Evolutionary conservation across 2,329 filamentous ascomycete genomes (phyloP), one percentile per base, ranked within the genome.

Genomic region (Dactylellina parvicollis): DNA sequence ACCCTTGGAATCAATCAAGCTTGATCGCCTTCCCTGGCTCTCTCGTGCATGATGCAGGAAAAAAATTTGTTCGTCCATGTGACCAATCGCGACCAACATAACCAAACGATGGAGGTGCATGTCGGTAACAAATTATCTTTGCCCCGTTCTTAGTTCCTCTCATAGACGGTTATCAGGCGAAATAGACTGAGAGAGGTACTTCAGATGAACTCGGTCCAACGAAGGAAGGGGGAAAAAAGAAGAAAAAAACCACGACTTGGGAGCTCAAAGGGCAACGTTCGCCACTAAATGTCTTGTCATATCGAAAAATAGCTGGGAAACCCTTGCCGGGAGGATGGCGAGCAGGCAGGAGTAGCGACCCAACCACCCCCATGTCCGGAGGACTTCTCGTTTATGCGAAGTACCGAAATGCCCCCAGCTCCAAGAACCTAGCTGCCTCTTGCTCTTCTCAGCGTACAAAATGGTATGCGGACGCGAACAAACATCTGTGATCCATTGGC

Each of bases 71-170:
- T 44, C 38, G 67, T 72, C 67, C 67, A 72, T 72, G 67, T 72
- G 67, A 72, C 59, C 67, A 72, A 72, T 72, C 67, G 67, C 67
- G 34, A 54, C 67, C 59, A 72, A 64, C 44, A 65, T 64, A 44
- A 62, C 22, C 22, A 36, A 46, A 55, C 47, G 46, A 36, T 52
- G 12, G 34, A 40, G 42, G 36, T 72, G 50, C 66, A 65, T 62
- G 44, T 57, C 55, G 55, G 40, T 56, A 54, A 71, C 46, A 28
- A 47, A 44, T 16, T 8, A 26, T 28, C 10, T 36, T 42, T 22
- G 16, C 9, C 2, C 46, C 50, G 28, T 16, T 14, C 10, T 9
- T 14, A 18, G 38, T 70, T 49, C 52, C 49, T 70, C 61, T 62
- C 57, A 44, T 62, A 40, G 49, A 59, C 34, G 42, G 36, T 44